Evolutionary conservation across 768 basidiomycete species (phyloP), one percentile per base, ranked within the genome.

Genomic region (Leccinellum albellum): DNA sequence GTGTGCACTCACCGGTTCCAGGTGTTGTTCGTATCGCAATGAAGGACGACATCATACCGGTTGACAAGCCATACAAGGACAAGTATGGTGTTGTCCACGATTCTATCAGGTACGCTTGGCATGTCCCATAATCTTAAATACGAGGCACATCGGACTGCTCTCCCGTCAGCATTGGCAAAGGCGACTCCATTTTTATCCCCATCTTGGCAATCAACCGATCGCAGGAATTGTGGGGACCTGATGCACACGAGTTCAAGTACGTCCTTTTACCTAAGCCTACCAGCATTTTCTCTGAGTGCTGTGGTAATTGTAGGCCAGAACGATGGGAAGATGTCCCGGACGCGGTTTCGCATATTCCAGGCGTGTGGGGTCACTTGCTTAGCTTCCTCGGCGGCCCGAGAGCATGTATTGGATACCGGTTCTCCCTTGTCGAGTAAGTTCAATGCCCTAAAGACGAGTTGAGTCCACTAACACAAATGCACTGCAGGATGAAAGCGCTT

Each of bases 401-500:
- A 20, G 78, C 84, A 1, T 89, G 87, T 58, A 87, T 88, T 31
- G 86, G 86, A 0, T 87, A 82, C 64, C 78, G 82, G 6, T 88
- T 88, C 64, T 76, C 87, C 12, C 68, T 88, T 24, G 72, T 80
- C 14, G 84, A 85, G 82, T 84, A 55, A 37, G 82, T 33, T 8
- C 31, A 32, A 23, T 40, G n/a, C 10, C n/a, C n/a, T 10, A 20
- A 20, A n/a, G n/a, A 40, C n/a, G n/a, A 40, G 40, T 20, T 12
- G n/a, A 12, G 2, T 40, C 5, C n/a, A 2, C 40, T 40, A 10
- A 40, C 0, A 2, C 5, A n/a, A 20, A 40, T 40, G n/a, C 2
- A 40, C 20, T 26, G 3, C 8, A 50, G 49, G 10, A 50, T 50
- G 49, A 50, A 50, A 33, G 49, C 49, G 6, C 31, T 50, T 8